These are phyloP conservation scores for Dactylis glomerata DNA, from an alignment of 176 grass and related monocot species.

Conservation along the genomic window DNA sequence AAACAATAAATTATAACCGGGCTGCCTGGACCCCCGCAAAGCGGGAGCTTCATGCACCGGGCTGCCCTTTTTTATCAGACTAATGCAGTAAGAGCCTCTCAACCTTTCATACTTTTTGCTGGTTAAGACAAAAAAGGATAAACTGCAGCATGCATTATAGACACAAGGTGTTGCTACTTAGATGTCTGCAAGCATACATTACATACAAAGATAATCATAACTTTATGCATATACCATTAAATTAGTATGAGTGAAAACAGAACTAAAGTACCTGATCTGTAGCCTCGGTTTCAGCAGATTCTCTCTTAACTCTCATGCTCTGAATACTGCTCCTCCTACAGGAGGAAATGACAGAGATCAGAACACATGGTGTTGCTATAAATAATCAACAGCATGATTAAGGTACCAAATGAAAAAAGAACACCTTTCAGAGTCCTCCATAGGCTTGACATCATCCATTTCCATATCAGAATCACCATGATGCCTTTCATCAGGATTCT, in stretches of 20 bases:
- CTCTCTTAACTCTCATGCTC: constrained; percentile 62
- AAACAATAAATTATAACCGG: no score
- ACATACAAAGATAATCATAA: background rate
- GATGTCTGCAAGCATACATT: constrained; percentile 6
- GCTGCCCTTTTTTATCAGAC: no score
- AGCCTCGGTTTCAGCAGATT: constrained; percentile 53
- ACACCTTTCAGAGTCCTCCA: constrained; percentile 63
- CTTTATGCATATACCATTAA: background rate
- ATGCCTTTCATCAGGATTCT: constrained; percentile 67
- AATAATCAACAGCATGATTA: background rate
- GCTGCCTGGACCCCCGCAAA: no score
- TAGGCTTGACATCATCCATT: constrained; percentile 57
- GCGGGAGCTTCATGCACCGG: no score
- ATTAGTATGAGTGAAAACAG: constrained; percentile 23
- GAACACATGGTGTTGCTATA: background rate
- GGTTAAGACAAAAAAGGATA: background rate
- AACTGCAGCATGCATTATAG: background rate
- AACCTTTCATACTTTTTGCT: background rate
- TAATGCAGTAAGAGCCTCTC: background rate
- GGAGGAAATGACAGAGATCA: constrained; percentile 7
- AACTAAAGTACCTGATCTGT: constrained; percentile 45
- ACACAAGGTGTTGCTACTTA: background rate
- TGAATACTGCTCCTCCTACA: constrained; percentile 60
- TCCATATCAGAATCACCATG: constrained; percentile 74
- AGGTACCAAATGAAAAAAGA: constrained; percentile 18